A percentile compares a stretch with the other conserved stretches of the same genome.
These are phyloP conservation scores for Boletus rufocinnamomeus DNA, from an alignment of 768 basidiomycete genomes.

Conservation along the genomic window DNA sequence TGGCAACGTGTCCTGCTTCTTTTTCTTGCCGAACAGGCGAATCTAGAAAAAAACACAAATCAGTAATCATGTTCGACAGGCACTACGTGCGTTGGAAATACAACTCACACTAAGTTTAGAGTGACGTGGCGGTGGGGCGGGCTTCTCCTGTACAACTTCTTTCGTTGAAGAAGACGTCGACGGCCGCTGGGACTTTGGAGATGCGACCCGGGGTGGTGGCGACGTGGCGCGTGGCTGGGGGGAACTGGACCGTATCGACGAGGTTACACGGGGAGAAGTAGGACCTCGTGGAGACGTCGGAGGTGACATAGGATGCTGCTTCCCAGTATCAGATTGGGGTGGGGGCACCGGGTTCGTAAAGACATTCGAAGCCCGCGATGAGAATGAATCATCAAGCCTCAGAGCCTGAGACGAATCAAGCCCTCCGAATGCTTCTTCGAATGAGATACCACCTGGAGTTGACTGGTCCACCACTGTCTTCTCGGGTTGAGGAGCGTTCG, in stretches of 20 bases:
- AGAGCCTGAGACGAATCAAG: conserved; percentile 40
- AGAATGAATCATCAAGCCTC: conserved; percentile 43
- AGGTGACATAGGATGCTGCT: conserved; percentile 43
- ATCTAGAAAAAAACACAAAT: conserved; percentile 42
- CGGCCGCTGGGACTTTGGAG: conserved; percentile 57
- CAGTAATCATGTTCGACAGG: conserved; percentile 4
- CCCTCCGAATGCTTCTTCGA: conserved; percentile 61
- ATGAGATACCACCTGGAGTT: conserved; percentile 35
- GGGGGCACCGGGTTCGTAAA: conserved; percentile 24
- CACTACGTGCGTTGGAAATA: not conserved
- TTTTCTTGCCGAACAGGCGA: conserved; percentile 76
- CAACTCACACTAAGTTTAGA: conserved; percentile 77
- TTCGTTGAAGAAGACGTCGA: conserved; percentile 60
- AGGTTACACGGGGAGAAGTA: conserved; percentile 31
- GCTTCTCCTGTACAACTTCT: conserved; percentile 54
- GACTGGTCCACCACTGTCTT: conserved; percentile 15
- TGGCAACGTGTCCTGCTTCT: conserved; percentile 59
- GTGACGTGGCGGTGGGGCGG: conserved; percentile 53
- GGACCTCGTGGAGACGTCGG: conserved; percentile 42
- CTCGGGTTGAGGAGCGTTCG: conserved; percentile 18
- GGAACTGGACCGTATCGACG: conserved; percentile 38
- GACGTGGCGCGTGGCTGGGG: conserved; percentile 47
- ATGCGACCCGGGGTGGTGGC: conserved; percentile 50
- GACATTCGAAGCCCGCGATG: conserved; percentile 37
- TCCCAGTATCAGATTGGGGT: conserved; percentile 19